Evolutionary conservation across 345 rosid species (phyloP).

Genomic region (Bruguiera gymnorhiza): DNA sequence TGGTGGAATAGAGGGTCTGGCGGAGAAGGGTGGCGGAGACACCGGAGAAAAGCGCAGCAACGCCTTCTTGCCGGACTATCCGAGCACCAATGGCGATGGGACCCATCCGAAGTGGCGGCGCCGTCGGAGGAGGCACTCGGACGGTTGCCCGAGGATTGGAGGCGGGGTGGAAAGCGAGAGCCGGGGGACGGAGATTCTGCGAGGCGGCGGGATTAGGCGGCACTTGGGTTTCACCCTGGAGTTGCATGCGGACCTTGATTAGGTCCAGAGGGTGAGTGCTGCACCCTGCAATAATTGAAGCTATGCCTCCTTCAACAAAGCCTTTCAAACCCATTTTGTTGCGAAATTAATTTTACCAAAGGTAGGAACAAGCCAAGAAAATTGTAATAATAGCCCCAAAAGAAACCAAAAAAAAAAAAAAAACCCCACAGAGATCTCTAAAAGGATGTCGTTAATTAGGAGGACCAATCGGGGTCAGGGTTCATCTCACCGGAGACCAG

Average conservation of each 20-base stretch:
- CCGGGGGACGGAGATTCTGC: conserved; percentile 59
- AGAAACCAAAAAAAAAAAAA: neutral
- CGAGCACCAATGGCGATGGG: conserved; percentile 51
- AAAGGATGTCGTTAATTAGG: neutral
- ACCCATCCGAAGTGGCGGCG: conserved; percentile 50
- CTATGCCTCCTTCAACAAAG: conserved; percentile 86
- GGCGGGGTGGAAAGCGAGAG: conserved; percentile 50
- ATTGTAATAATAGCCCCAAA: neutral
- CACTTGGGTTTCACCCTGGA: conserved; percentile 57
- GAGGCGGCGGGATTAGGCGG: conserved; percentile 21
- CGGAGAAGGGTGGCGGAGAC: conserved; percentile 88
- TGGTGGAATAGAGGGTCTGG: conserved; percentile 77
- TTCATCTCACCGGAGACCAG: conserved; percentile 66
- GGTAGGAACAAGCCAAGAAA: neutral
- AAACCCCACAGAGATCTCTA: too few relatives aligned
- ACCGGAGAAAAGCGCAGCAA: conserved; percentile 66
- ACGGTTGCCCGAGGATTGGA: conserved; percentile 1
- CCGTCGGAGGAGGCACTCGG: conserved; percentile 22
- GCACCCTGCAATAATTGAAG: conserved; percentile 74
- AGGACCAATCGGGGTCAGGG: conserved; percentile 51
- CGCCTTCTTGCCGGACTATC: conserved; percentile 57
- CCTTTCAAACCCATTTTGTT: conserved; percentile 67
- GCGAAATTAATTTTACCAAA: neutral
- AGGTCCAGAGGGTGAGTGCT: conserved; percentile 86
- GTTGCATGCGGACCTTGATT: conserved; percentile 87